phyloP scores from a whole-genome alignment of 2,329 filamentous ascomycete genomes.

The Exophiala alcalophila region DNA sequence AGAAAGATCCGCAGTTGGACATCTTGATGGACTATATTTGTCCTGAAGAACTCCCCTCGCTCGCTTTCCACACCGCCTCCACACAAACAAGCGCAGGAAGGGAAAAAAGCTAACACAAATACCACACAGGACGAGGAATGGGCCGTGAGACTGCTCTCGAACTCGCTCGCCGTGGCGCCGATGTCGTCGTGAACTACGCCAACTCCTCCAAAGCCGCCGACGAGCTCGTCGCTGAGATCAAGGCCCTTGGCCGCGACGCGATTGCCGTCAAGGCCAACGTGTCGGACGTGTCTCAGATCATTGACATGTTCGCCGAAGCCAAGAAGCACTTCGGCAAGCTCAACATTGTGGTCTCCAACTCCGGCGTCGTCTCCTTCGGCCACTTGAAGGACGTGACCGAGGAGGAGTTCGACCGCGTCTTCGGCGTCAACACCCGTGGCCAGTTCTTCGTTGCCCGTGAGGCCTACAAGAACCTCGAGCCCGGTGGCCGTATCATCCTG shows the following conservation, averaged over 20 bases:
- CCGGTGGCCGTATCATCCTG: slow-evolving; percentile 69
- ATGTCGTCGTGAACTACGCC: slow-evolving; percentile 46
- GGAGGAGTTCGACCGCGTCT: slow-evolving; percentile 70
- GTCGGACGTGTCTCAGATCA: slow-evolving; percentile 61
- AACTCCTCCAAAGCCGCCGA: slow-evolving; percentile 64
- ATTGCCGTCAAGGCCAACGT: slow-evolving; percentile 67
- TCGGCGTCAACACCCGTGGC: slow-evolving; percentile 65
- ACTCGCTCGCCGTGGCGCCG: slow-evolving; percentile 40
- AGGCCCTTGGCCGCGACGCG: slow-evolving; percentile 61
- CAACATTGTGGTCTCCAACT: slow-evolving; percentile 59
- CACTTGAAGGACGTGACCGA: slow-evolving; percentile 66
- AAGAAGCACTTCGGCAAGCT: slow-evolving; percentile 63
- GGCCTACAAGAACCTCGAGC: slow-evolving; percentile 66
- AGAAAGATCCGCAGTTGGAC: too few relatives aligned
- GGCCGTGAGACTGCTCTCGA: slow-evolving; percentile 43
- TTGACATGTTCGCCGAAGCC: slow-evolving; percentile 61
- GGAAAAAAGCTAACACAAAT: slow-evolving; percentile 1
- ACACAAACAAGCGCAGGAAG: neutral
- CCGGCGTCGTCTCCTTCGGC: slow-evolving; percentile 64
- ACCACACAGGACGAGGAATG: slow-evolving; percentile 40
- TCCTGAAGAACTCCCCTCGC: neutral
- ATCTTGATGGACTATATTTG: neutral
- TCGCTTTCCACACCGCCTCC: slow-evolving; percentile 13
- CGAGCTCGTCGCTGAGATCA: slow-evolving; percentile 64
- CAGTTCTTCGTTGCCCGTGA: slow-evolving; percentile 78